Evolutionary conservation across 179 eudicot genomes (phyloP).

Genomic region (Camellia oleifera): DNA sequence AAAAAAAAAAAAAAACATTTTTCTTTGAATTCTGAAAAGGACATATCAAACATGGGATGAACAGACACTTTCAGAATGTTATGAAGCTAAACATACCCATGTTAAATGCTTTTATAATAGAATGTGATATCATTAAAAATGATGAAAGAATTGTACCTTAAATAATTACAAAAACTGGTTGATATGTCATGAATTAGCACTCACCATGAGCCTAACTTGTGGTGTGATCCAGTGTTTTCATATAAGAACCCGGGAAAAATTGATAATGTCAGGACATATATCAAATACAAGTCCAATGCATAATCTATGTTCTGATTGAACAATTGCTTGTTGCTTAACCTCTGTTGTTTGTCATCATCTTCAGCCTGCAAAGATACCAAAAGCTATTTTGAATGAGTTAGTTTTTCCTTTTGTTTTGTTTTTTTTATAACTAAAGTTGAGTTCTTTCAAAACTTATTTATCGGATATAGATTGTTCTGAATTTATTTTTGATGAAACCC

Average conservation of each 20-base stretch:
- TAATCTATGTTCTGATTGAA: conserved; percentile 49
- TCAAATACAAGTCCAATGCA: conserved; percentile 39
- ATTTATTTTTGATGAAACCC: no score
- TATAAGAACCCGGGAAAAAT: conserved; percentile 63
- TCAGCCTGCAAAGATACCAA: conserved; percentile 28
- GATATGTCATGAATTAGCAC: conserved; percentile 3
- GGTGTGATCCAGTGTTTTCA: conserved; percentile 51
- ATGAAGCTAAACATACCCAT: neutral
- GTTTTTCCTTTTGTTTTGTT: neutral
- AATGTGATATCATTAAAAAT: no score
- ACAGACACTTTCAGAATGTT: neutral
- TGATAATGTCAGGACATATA: conserved; percentile 53
- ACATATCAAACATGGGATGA: neutral
- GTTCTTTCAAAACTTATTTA: no score
- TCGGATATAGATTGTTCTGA: no score
- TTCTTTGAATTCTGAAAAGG: neutral
- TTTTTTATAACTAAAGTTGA: neutral
- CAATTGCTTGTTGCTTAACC: conserved; percentile 41
- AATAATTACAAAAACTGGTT: neutral
- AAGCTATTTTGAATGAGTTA: neutral
- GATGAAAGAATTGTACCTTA: neutral
- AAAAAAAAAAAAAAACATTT: neutral
- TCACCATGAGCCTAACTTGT: conserved; percentile 48
- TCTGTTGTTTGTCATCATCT: conserved; percentile 20
- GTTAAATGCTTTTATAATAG: neutral